Evolutionary conservation across 2,329 filamentous ascomycete genomes (phyloP).

Genomic region (Alternaria conjuncta): DNA sequence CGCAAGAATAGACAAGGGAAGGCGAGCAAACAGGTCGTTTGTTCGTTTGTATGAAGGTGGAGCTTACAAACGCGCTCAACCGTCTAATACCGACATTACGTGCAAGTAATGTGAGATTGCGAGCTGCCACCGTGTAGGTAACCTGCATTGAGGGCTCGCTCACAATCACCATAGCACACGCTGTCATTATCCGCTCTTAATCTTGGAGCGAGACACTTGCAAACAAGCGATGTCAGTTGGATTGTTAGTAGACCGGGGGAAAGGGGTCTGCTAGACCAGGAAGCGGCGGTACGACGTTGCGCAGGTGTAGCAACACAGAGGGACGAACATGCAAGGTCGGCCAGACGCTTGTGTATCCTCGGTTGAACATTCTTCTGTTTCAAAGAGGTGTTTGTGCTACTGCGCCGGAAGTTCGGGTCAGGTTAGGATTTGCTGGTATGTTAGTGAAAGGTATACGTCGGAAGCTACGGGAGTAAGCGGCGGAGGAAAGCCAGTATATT

Average conservation of each 20-base stretch:
- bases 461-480: neutral
- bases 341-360: slow-evolving; percentile 18
- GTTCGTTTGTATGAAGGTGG: slow-evolving; percentile 5
- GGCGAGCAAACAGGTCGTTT: slow-evolving; percentile 7
- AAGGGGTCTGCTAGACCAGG: slow-evolving; percentile 9
- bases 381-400: slow-evolving; percentile 15
- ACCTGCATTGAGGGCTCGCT: slow-evolving; percentile 14
- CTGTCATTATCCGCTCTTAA: slow-evolving; percentile 25
- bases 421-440: neutral
- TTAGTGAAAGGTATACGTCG: neutral
- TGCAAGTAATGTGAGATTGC: slow-evolving; percentile 26
- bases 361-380: slow-evolving; percentile 9
- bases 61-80: neutral
- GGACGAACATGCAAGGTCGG: slow-evolving; percentile 24
- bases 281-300: slow-evolving; percentile 26
- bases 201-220: slow-evolving; percentile 8
- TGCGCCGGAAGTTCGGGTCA: neutral
- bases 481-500: neutral
- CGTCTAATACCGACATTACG: slow-evolving; percentile 20
- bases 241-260: slow-evolving; percentile 17
- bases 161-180: slow-evolving; percentile 13
- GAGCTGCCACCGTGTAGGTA: slow-evolving; percentile 5
- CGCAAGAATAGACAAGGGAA: neutral
- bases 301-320: slow-evolving; percentile 11
- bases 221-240: slow-evolving; percentile 16